A percentile compares a stretch with the other conserved stretches of the same genome.
Conservation (phyloP, 2,329 filamentous ascomycete species). For the Sporothrix inflata region DNA sequence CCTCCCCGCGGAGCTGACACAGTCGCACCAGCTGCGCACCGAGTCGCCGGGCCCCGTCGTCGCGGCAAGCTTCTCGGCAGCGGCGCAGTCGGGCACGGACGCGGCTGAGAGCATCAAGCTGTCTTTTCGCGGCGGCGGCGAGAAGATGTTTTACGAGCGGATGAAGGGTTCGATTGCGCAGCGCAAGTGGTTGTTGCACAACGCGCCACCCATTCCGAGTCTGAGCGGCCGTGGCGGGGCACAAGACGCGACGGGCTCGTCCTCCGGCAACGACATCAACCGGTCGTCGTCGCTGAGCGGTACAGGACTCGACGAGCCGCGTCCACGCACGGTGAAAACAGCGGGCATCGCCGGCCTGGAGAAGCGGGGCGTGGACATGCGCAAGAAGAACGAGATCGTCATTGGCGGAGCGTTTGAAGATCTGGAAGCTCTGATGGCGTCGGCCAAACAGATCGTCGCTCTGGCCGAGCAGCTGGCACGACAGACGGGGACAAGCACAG, state of each 20-base stretch:
- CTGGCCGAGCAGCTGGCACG: constrained; percentile 85
- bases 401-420: constrained; percentile 96
- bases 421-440: constrained; percentile 94
- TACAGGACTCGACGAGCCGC: constrained; percentile 34
- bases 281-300: constrained; percentile 24
- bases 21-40: constrained; percentile 52
- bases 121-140: constrained; percentile 87
- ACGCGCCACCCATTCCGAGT: constrained; percentile 83
- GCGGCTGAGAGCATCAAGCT: constrained; percentile 80
- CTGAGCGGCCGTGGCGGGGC: constrained; percentile 42
- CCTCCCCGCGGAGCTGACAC: constrained; percentile 46
- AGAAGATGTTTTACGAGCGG: constrained; percentile 86
- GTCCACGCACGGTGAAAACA: constrained; percentile 55
- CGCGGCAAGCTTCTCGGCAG: constrained; percentile 39
- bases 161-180: constrained; percentile 87
- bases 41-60: constrained; percentile 81
- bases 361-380: constrained; percentile 77
- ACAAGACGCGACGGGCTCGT: background rate
- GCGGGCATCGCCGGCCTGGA: constrained; percentile 93
- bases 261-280: constrained; percentile 25
- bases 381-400: constrained; percentile 89
- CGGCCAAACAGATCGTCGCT: constrained; percentile 92
- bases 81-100: constrained; percentile 47
- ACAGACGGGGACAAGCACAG: constrained; percentile 53
- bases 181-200: constrained; percentile 91